A percentile compares a stretch with the other conserved stretches of the same genome.
Conservation (phyloP, 768 basidiomycete genomes). For the Lyophyllum semitale region DNA sequence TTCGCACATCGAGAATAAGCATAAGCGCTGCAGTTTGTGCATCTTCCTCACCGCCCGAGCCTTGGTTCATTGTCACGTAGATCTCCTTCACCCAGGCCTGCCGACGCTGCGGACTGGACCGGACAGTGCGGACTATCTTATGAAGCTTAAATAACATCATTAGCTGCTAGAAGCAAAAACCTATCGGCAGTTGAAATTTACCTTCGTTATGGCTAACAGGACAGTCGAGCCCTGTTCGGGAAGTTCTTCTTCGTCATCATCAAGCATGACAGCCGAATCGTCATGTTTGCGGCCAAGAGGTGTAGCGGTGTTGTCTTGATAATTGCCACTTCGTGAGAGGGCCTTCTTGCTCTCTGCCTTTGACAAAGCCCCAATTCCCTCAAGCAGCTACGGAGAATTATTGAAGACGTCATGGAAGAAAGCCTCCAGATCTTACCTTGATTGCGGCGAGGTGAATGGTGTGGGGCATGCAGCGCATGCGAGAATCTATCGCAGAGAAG, state of each 20-base stretch:
- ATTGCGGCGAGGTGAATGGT: conserved; percentile 37
- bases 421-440: conserved; percentile 18
- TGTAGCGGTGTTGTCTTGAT: conserved; percentile 21
- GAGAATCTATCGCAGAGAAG: conserved; percentile 23
- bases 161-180: no score
- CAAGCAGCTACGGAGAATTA: conserved; percentile 28
- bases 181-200: background rate
- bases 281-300: conserved; percentile 1
- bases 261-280: background rate
- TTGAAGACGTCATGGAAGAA: background rate
- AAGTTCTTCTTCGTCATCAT: background rate
- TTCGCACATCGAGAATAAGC: conserved; percentile 30
- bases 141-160: conserved; percentile 25
- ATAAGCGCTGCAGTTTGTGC: conserved; percentile 11
- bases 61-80: background rate
- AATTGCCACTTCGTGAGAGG: conserved; percentile 12
- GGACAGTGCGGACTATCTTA: conserved; percentile 23
- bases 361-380: conserved; percentile 28
- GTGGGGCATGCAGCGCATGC: conserved; percentile 38
- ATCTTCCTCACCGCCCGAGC: no score
- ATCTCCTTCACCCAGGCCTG: conserved; percentile 21
- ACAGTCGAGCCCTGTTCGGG: background rate
- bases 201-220: conserved; percentile 3
- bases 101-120: conserved; percentile 23
- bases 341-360: conserved; percentile 20